phyloP scores from a whole-genome alignment of 495 filamentous ascomycete genomes.

The Penicillium cinerascens region DNA sequence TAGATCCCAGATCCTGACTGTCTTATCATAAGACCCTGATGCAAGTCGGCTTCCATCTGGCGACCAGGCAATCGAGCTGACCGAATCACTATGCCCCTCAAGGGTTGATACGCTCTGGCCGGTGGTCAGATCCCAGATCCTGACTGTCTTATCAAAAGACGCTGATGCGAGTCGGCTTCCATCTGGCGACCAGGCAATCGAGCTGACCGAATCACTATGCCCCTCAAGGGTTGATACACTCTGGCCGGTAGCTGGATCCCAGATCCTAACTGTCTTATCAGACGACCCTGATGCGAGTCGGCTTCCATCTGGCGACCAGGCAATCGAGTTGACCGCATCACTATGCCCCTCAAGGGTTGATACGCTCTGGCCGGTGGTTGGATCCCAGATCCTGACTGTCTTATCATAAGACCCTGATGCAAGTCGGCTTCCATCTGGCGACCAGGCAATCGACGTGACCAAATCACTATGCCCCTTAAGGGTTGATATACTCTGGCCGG shows the following conservation, averaged over 20 bases:
- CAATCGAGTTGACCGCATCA: background rate
- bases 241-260: conserved; percentile 2
- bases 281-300: conserved; percentile 1
- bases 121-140: background rate
- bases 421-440: conserved; percentile 29
- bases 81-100: too few relatives aligned
- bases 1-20: too few relatives aligned
- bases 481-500: background rate
- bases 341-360: conserved; percentile 16
- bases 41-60: too few relatives aligned
- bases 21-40: too few relatives aligned
- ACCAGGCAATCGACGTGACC: conserved; percentile 21
- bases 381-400: conserved; percentile 31
- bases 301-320: background rate
- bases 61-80: too few relatives aligned
- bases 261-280: conserved; percentile 4
- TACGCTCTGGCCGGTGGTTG: conserved; percentile 11
- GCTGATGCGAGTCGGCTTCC: conserved; percentile 16
- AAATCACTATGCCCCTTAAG: background rate
- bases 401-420: conserved; percentile 29
- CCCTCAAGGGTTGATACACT: conserved; percentile 9
- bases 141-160: background rate
- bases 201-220: conserved; percentile 15
- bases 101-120: background rate
- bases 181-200: conserved; percentile 20